These are phyloP conservation scores for Pseudonitzschia pungens DNA, from an alignment of 108 stramenopile genomes.

Conservation along the genomic window DNA sequence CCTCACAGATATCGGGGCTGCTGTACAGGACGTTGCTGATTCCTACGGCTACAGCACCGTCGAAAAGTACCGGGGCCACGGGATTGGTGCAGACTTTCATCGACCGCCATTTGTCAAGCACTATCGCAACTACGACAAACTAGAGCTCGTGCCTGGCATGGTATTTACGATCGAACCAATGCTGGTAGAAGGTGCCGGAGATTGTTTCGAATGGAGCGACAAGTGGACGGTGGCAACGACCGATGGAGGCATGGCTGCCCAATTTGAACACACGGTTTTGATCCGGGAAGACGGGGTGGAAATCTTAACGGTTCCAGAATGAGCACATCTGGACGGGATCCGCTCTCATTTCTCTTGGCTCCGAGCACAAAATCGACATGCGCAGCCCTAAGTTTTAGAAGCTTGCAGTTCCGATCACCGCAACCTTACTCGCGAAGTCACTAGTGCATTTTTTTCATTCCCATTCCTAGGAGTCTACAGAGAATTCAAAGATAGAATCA, in stretches of 20 bases:
- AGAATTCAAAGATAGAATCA: too few species aligned
- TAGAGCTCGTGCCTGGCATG: slow-evolving; percentile 86
- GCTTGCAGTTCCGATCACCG: too few species aligned
- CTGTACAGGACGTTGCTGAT: slow-evolving; percentile 86
- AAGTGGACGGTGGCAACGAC: slow-evolving; percentile 93
- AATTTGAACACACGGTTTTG: slow-evolving; percentile 98
- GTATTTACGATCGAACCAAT: slow-evolving; percentile 99
- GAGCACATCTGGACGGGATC: too few species aligned
- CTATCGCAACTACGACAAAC: slow-evolving; percentile 79
- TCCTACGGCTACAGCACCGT: slow-evolving; percentile 84
- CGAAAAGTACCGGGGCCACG: slow-evolving; percentile 92
- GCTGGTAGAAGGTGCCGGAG: slow-evolving; percentile 82
- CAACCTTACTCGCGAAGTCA: too few species aligned
- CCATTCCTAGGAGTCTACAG: too few species aligned
- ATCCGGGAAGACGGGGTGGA: slow-evolving; percentile 92
- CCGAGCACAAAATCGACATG: too few species aligned
- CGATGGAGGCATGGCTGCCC: slow-evolving; percentile 92
- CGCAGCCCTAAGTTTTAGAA: too few species aligned
- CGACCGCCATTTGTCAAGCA: slow-evolving; percentile 49
- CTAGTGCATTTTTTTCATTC: too few species aligned
- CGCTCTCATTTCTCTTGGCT: too few species aligned
- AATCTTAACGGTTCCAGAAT: slow-evolving; percentile 80
- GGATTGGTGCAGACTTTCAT: slow-evolving; percentile 49
- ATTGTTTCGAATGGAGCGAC: slow-evolving; percentile 88
- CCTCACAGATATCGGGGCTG: slow-evolving; percentile 83